Evolutionary conservation across 2,329 filamentous ascomycete species (phyloP), one percentile per base, ranked within the genome.

Genomic region (Microsporum canis): DNA sequence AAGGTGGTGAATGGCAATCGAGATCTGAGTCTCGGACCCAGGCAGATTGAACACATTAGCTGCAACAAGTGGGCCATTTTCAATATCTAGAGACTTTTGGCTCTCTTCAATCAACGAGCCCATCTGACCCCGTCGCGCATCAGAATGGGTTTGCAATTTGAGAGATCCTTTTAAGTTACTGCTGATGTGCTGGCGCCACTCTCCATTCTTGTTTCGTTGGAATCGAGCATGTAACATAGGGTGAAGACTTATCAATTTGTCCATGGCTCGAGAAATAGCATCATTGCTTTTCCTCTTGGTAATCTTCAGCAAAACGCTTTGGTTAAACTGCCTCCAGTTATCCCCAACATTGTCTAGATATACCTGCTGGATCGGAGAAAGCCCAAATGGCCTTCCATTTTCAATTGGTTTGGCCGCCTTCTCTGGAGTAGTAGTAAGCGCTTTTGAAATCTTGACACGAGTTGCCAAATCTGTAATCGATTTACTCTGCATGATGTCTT

Each of bases 21-120:
- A 67, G 38, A 67, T 53, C 34, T 66, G 59, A 38, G 8, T 62
- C 27, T 60, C 60, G 10, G 17, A 17, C 5, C 31, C 29, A 10
- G 61, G 45, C 27, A 60, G 38, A 51, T 59, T 36, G 41, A 64
- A 60, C 14, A 64, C 36, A 39, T 64, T 60, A 38, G 61, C 51
- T 3, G 62, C 60, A 51, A 64, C 59, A 34, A 64, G 41, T 3
- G 62, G 63, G 0, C 63, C 63, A 71, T 71, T 67, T 5, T 72
- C 60, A 34, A 73, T 71, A 59, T 74, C 68, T n/a, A 75, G 64
- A 59, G 66, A 69, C 14, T 63, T 63, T 63, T 74, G 70, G 71
- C 27, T 72, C 66, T 6, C 66, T 65, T 39, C 71, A 66, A 60
- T 66, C 61, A 12, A 67, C 57, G 64, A 71, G 69, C 12, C 65